phyloP scores from a whole-genome alignment of 2,329 filamentous ascomycete genomes.

The Zasmidium cellare region DNA sequence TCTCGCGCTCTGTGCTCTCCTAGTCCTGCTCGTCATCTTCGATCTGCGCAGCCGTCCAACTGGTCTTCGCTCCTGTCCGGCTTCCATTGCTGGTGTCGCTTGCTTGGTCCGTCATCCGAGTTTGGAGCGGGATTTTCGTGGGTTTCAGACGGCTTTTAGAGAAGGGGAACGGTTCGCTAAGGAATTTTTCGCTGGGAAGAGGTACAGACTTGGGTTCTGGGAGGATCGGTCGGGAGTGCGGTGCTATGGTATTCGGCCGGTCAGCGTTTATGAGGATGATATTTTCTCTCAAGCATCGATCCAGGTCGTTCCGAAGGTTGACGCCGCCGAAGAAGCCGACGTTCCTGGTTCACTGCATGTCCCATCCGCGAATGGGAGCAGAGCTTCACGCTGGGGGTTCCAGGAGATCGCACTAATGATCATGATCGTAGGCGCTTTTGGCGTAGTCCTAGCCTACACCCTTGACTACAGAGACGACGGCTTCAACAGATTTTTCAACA shows the following conservation, averaged over 20 bases:
- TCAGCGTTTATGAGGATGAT: not conserved
- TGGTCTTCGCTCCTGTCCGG: not conserved
- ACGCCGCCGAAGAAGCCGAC: not conserved
- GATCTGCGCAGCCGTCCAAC: not conserved
- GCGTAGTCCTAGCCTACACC: constrained; percentile 19
- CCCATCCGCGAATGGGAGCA: not conserved
- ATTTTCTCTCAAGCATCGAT: not conserved
- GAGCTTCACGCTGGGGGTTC: not conserved
- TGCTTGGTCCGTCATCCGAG: not conserved
- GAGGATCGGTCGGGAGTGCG: not conserved
- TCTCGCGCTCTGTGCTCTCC: not conserved
- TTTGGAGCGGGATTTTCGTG: not conserved
- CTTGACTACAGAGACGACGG: constrained; percentile 15
- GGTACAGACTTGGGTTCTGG: not conserved
- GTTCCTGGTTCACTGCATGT: not conserved
- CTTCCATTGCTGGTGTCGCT: not conserved
- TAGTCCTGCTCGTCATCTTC: not conserved
- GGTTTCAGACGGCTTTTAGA: not conserved
- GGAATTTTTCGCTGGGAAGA: not conserved
- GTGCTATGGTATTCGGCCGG: not conserved
- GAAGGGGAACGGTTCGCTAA: not conserved
- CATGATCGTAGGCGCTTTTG: constrained; percentile 14
- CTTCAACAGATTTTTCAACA: constrained; percentile 24
- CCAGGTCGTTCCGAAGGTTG: not conserved
- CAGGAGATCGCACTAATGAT: constrained; percentile 13